Base-by-base conservation (phyloP, 2,329 filamentous ascomycete species). In the Hypoxylon sp. region DNA sequence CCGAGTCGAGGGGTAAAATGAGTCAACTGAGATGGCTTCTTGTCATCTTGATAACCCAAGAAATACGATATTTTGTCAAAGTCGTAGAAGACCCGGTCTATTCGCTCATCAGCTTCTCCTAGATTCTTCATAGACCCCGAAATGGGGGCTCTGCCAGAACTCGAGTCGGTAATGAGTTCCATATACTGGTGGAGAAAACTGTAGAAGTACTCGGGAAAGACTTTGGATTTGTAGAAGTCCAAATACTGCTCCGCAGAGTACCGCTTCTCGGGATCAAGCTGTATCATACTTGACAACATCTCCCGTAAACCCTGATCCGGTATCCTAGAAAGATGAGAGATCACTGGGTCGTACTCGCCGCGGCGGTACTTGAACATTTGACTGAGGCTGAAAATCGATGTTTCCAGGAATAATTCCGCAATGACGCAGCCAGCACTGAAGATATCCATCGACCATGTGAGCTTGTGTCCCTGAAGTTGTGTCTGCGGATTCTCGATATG, bases 51-150 rank as follows among this genome's bases (percentile, higher is more conserved):
- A 67, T 94, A 94, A 13, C 93, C 94, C 1, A 99, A 86, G 64
- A 97, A 97, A 77, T 97, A 97, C 0, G 95, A 94, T 58, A 99
- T 97, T 79, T 98, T 99, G 79, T 99, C 96, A 81, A 98, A 98
- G 77, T 99, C 96, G 73, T 92, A 89, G 76, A 92, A 98, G 0
- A 99, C 91, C 47, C 94, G 90, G 75, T 98, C 94, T 75, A 99
- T 98, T 46, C 96, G 89, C 72, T 98, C 94, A 79, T 99, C 96
- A 0, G 94, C 90, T 79, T 98, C 94, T 67, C 92, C 92, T 58
- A 94, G 84, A 75, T 94, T 97, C 71, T 88, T 89, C 2, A 86
- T 82, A 10, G 88, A 86, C 1, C 91, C 88, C 9, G 91, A 91
- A 46, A 93, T 86, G 10, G 90, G 87, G 58, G 88, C 90, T 71